Percentiles rank a stretch among this genome's conserved stretches.
Conservation (phyloP, 768 basidiomycete species). For the Lactarius evosmus region DNA sequence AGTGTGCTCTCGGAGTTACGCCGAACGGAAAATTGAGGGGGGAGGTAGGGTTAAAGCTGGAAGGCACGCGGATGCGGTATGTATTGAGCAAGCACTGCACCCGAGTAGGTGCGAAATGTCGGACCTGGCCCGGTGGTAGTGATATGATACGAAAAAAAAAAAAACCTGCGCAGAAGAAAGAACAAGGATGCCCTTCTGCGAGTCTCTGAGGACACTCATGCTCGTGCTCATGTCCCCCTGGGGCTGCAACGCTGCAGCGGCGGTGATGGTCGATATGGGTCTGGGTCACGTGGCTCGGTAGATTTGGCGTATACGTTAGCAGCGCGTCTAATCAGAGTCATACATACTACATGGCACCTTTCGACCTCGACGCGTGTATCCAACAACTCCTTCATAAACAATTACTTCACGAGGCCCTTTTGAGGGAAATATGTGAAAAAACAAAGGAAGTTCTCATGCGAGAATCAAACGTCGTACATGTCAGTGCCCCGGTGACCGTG, state of each 20-base stretch:
- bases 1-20: background rate
- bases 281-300: background rate
- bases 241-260: no score
- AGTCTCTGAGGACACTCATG: background rate
- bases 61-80: background rate
- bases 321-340: constrained; percentile 1
- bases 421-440: constrained; percentile 99
- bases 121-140: background rate
- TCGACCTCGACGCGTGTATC: constrained; percentile 97
- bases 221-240: no score
- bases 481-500: constrained; percentile 94
- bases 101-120: constrained; percentile 23
- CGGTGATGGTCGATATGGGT: background rate
- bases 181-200: background rate
- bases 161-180: background rate
- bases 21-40: constrained; percentile 3
- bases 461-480: constrained; percentile 97
- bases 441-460: constrained; percentile 99
- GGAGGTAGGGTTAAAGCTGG: background rate
- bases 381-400: constrained; percentile 87
- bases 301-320: background rate
- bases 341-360: constrained; percentile 48
- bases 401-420: constrained; percentile 87
- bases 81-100: constrained; percentile 1
- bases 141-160: constrained; percentile 2